Conservation (phyloP, 257 asterid genomes). For the Solanum infundibuliforme region DNA sequence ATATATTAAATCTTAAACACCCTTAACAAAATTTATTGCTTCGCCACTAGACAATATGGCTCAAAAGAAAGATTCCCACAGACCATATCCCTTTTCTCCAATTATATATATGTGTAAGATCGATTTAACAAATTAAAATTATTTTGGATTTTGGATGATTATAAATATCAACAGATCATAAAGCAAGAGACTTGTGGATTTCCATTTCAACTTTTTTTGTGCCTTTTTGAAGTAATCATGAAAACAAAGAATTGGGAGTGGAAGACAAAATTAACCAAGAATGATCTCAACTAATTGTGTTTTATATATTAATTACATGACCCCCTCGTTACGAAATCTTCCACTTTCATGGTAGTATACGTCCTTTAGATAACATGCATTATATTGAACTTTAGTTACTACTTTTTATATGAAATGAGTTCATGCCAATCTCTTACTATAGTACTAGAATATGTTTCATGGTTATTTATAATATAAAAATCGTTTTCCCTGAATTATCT, state of each 20-base stretch:
- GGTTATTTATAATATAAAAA: not conserved
- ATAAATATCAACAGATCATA: not conserved
- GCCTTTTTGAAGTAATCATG: not conserved
- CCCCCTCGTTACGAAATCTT: not conserved
- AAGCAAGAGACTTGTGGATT: not conserved
- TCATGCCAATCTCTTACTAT: not conserved
- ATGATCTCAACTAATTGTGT: not conserved
- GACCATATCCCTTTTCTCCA: not conserved
- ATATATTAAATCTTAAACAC: too few relatives aligned
- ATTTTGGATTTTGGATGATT: not conserved
- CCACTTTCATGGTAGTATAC: not conserved
- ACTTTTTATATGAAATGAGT: not conserved
- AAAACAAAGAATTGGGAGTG: not conserved
- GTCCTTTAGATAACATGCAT: not conserved
- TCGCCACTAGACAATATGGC: not conserved
- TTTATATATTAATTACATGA: not conserved
- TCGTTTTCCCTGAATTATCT: not conserved
- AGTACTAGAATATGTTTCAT: not conserved
- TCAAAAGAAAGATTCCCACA: not conserved
- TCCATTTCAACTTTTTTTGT: not conserved
- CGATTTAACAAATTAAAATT: not conserved
- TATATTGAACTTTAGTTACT: not conserved
- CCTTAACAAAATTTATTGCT: too few relatives aligned
- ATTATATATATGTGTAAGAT: not conserved
- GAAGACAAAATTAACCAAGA: not conserved